Base-by-base conservation (phyloP, 805 yeast genomes). In the Metschnikowia noctiluminum region DNA sequence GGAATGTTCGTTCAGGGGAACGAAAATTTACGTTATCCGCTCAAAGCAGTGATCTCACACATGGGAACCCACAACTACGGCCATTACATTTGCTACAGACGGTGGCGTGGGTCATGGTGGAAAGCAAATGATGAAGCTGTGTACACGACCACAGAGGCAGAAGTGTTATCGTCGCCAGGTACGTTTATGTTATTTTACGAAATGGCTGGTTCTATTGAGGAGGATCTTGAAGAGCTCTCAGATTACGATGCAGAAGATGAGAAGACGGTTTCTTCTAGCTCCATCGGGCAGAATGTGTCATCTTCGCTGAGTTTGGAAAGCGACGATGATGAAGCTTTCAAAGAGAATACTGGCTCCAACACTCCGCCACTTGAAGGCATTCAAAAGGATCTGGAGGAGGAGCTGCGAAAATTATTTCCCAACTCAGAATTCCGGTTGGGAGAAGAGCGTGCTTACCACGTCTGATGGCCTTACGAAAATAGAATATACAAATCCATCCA, bases 11-110 rank as follows among this genome's bases (percentile, higher is more conserved):
- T 27, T 8, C 12, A 16, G n/a, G 48, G 28, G 10, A 40, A 45
- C 15, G 38, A 42, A 11, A 40, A 47, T 16, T 34, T 43, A 14
- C 49, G 76, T 2, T 92, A 92, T 64, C 76, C 82, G 36, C 74
- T 92, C 52, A 87, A 87, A 61, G 88, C 97, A 0, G 94, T 88
- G 1, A 87, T 92, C 40, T 84, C 92, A 1, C 99, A 92, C 66
- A 91, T 85, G 64, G 99, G 99, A 42, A 87, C 96, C 0, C 97
- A 94, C 59, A 90, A 92, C 59, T 94, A 89, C 63, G 99, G 99
- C n/a, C 99, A 92, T 66, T 92, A 92, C 63, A 87, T 92, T 52
- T 89, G 95, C 38, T 92, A 80, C 69, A 81, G 97, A 61, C 85
- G 82, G 60, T 78, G 71, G 49, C 79, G 96, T 56, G 94, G 91